Conservation (phyloP, 176 grass and related monocot genomes). For the Carex pumila region DNA sequence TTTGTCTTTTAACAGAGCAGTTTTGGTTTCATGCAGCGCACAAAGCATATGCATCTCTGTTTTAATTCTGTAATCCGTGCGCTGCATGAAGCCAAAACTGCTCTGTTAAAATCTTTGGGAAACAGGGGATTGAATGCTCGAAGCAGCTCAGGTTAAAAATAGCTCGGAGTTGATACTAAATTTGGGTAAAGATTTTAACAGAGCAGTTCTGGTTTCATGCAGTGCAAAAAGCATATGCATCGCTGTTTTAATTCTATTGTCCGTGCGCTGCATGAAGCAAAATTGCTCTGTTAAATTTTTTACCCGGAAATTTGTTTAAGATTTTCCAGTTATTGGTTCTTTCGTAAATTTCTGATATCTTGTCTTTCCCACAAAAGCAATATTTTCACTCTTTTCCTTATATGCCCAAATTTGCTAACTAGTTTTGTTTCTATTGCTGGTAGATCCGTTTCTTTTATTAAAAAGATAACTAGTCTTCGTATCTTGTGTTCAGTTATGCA, state of each 20-base stretch:
- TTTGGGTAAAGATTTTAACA: too few relatives aligned
- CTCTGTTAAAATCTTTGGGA: not conserved
- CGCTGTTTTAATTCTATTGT: too few relatives aligned
- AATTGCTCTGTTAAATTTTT: too few relatives aligned
- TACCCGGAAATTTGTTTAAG: not conserved
- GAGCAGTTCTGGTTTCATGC: too few relatives aligned
- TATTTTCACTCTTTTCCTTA: too few relatives aligned
- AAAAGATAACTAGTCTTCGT: not conserved
- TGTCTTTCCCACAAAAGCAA: not conserved
- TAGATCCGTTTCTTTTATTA: not conserved
- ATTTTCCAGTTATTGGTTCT: not conserved
- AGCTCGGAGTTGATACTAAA: not conserved
- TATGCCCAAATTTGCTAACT: not conserved
- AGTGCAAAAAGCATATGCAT: too few relatives aligned
- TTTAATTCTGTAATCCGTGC: too few relatives aligned
- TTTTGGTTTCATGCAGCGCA: too few relatives aligned
- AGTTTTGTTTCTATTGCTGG: not conserved
- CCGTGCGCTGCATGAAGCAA: too few relatives aligned
- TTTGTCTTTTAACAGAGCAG: too few relatives aligned
- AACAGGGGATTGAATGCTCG: not conserved
- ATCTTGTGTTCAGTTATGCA: not conserved
- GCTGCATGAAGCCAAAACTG: too few relatives aligned
- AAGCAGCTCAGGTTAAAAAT: not conserved
- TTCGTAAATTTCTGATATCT: not conserved
- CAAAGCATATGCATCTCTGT: too few relatives aligned